Evolutionary conservation across 2,329 filamentous ascomycete species (phyloP), one percentile per base, ranked within the genome.

Genomic region (Fusarium sp.): DNA sequence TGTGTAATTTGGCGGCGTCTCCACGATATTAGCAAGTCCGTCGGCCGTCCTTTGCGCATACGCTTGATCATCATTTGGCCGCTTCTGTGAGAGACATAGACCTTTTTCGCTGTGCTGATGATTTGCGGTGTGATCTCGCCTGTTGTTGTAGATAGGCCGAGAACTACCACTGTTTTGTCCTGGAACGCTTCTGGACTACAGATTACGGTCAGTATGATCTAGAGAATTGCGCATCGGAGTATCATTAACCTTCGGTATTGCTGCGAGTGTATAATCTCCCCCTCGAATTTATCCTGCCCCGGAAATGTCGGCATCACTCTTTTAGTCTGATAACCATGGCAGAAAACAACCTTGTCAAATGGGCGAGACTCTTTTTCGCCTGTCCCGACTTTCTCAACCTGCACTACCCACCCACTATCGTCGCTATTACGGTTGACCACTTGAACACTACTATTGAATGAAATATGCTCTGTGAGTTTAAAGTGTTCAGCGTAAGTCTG

Each of bases 271-370:
- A 72, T 38, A 6, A 71, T 53, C 3, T 69, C 35, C 1, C 69
- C 69, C 8, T 65, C 22, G 1, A 48, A 71, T 1, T 14, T 9
- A 0, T 56, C 35, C 22, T 71, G 69, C 1, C 69, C 69, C 3
- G 54, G 68, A 20, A 71, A 71, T 0, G 9, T 26, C 4, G 69
- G 69, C 68, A 71, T 72, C 1, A 28, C 24, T 20, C 24, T 71
- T 6, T 42, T 5, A 6, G 69, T 71, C 24, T 71, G 69, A 7
- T 71, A 71, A 0, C 69, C 69, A 20, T 71, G 69, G 2, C 69
- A 71, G 13, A 71, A 72, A 2, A 68, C 64, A 10, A 71, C 55
- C 28, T 71, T 71, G 24, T 71, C 69, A 9, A 71, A 71, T 3
- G 22, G 4, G 7, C 22, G 39, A 12, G 35, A 44, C 3, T 72